phyloP scores from a whole-genome alignment of 257 asterid genomes.

The Salvia miltiorrhiza region DNA sequence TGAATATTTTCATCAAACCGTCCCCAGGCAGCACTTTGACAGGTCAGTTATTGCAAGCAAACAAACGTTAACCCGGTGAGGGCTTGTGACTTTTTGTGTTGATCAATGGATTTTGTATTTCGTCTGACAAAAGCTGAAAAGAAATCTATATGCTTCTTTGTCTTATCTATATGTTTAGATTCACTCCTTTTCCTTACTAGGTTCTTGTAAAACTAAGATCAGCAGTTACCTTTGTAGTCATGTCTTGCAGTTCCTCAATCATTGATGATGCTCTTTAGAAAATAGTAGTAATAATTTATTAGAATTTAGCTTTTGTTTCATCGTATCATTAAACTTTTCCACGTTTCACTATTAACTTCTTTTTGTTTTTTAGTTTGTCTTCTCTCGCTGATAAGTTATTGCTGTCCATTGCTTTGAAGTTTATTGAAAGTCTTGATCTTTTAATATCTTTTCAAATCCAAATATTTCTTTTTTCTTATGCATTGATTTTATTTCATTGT shows the following conservation, averaged over 20 bases:
- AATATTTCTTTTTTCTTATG: too few relatives aligned
- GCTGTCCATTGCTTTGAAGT: too few relatives aligned
- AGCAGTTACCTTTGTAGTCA: constrained; percentile 11
- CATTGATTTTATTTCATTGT: too few relatives aligned
- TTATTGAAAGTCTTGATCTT: too few relatives aligned
- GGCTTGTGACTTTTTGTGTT: constrained; percentile 1
- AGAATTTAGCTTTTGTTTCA: constrained; percentile 22
- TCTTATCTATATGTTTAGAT: not conserved
- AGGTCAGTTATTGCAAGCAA: constrained; percentile 33
- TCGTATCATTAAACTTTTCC: constrained; percentile 16
- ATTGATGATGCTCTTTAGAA: constrained; percentile 23
- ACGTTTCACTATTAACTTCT: not conserved
- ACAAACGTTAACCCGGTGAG: constrained; percentile 31
- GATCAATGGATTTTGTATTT: not conserved
- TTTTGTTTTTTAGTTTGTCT: not conserved
- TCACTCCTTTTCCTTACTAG: constrained; percentile 11
- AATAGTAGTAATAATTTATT: constrained; percentile 32
- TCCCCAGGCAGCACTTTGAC: constrained; percentile 27
- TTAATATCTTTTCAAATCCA: too few relatives aligned
- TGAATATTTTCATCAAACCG: constrained; percentile 61
- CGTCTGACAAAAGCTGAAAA: not conserved
- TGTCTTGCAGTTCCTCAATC: constrained; percentile 19
- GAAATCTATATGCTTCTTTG: constrained; percentile 21
- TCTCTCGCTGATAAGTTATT: not conserved
- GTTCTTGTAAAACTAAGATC: constrained; percentile 22